Evolutionary conservation across 1,139 yeast species (phyloP), one percentile per base, ranked within the genome.

Genomic region (Trichomonascaceae sp.): DNA sequence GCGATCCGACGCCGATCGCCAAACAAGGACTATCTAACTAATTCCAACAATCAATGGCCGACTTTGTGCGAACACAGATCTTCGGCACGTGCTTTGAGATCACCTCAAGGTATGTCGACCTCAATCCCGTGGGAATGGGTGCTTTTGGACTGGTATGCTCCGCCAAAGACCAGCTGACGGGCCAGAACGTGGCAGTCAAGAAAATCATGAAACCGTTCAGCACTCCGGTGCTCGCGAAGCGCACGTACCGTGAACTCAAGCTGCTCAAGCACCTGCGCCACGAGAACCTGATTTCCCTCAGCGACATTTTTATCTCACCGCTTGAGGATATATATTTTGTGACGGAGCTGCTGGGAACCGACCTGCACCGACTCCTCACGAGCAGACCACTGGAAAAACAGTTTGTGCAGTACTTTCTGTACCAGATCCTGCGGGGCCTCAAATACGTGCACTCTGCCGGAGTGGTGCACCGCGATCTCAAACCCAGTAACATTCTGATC

Each of bases 61-160:
- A 20, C 11, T 20, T 20, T 20, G 11, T 20, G 11, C 23, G 72
- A 51, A 67, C 71, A 9, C 72, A 67, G 45, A 68, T 68, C 39
- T 68, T 68, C 35, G 56, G 56, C 33, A 52, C 57, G 11, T 51
- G 55, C 42, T 52, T 89, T 56, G 98, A 89, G 60, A 85, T 89
- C 47, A 89, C 98, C 34, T 78, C 60, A 43, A 49, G 95, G 44
- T 89, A 89, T 60, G 74, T 85, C 15, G 95, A 89, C 52, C 68
- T 89, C 43, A 89, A 85, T 51, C 98, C 98, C 3, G 96, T 89
- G 33, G 98, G 98, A 1, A 89, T 89, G 98, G 98, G 98, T 25
- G 98, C 98, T 8, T 89, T 89, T 54, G 98, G 98, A 5, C 71
- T 89, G 27, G 99, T 89, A 31, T 89, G 99, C 59, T 84, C 96